Base-by-base conservation (phyloP, 2,329 filamentous ascomycete species). In the Alternaria postmessia region DNA sequence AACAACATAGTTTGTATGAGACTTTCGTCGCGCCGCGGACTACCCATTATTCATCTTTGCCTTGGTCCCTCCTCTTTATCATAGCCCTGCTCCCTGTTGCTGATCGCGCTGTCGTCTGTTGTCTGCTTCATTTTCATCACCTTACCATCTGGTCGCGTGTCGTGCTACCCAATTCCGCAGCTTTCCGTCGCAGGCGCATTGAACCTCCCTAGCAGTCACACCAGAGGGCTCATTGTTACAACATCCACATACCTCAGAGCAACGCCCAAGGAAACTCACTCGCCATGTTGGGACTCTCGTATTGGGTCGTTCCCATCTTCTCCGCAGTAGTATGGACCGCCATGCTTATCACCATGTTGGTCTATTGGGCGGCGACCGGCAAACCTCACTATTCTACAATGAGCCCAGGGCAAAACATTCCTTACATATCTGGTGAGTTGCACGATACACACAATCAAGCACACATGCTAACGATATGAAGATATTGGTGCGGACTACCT, bases 301-400 rank as follows among this genome's bases (percentile, higher is more conserved):
- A 82, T 61, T 84, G 82, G 90, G 79, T 90, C 59, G 83, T 93
- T 34, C 91, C 91, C 66, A 81, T 93, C 62, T 83, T 93, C 66
- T 88, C 90, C 48, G 86, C 88, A 66, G 56, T 75, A 51, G 72
- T 79, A 65, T 81, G 78, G 79, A 73, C 77, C 32, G 85, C 83
- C 62, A 92, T 88, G 75, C 84, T 94, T 16, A 82, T 93, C 26
- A 87, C 85, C 56, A 85, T 93, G 79, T 81, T 93, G 59, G 82
- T 91, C n/a, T 84, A 87, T 78, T 94, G 91, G 91, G 78, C 85
- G 62, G 75, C 87, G 39, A 79, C 86, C 68, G 77, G 90, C 57
- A 78, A 80, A n/a, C 82, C 80, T 1, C 81, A 81, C 64, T 92
- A 91, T 71, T 59, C 80, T 3, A 89, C 87, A 41, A 91, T 93